Evolutionary conservation across 148 eudicot species (phyloP).

Genomic region (Cornus kousa): DNA sequence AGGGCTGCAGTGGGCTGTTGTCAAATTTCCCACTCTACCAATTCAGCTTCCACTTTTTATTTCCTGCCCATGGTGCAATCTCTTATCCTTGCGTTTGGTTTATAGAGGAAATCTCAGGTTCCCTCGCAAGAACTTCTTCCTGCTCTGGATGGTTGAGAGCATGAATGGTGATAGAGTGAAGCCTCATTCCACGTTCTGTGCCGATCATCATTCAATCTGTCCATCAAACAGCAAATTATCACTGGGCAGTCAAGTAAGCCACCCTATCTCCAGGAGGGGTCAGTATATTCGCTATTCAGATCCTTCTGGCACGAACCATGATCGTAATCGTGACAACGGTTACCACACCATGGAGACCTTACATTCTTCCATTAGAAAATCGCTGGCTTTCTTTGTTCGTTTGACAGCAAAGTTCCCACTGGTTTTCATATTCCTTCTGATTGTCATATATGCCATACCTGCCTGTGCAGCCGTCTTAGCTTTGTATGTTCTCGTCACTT

Average conservation of each 20-base stretch:
- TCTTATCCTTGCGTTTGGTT: conserved; percentile 38
- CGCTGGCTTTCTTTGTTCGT: conserved; percentile 27
- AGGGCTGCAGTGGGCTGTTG: conserved; percentile 47
- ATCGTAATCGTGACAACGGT: neutral
- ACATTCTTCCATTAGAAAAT: conserved; percentile 15
- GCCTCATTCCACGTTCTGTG: conserved; percentile 22
- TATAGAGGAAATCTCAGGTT: conserved; percentile 42
- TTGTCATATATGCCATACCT: conserved; percentile 32
- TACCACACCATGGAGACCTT: conserved; percentile 17
- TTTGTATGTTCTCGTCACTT: conserved; percentile 31
- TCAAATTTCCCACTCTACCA: conserved; percentile 39
- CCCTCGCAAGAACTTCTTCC: conserved; percentile 50
- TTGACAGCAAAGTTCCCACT: conserved; percentile 29
- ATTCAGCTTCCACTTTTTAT: conserved; percentile 49
- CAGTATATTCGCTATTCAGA: conserved; percentile 10
- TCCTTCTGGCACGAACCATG: conserved; percentile 14
- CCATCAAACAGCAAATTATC: conserved; percentile 16
- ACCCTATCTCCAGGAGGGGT: conserved; percentile 15
- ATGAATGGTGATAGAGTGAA: conserved; percentile 41
- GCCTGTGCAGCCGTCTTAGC: conserved; percentile 28
- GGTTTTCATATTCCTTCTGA: conserved; percentile 25
- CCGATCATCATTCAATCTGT: conserved; percentile 27
- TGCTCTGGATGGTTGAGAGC: conserved; percentile 61
- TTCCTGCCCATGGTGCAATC: conserved; percentile 55
- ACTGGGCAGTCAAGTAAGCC: conserved; percentile 4